phyloP scores from a whole-genome alignment of 352 stramenopile genomes.

The Aphanomyces stellatus region DNA sequence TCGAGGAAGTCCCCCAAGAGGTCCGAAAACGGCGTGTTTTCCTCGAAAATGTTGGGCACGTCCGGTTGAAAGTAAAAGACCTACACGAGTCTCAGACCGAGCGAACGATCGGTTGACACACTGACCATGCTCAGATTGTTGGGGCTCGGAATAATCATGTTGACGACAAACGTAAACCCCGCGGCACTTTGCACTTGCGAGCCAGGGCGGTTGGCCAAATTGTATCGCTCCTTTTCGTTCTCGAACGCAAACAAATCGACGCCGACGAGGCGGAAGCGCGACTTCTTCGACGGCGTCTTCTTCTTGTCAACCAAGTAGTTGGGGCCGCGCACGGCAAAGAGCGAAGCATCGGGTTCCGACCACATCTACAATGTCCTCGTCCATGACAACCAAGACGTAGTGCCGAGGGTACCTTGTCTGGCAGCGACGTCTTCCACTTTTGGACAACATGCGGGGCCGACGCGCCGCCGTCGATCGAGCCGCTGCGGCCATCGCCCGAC shows the following conservation, averaged over 20 bases:
- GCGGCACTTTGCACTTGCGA: slow-evolving; percentile 57
- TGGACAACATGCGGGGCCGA: slow-evolving; percentile 45
- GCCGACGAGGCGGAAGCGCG: slow-evolving; percentile 72
- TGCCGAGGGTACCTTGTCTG: slow-evolving; percentile 46
- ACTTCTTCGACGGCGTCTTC: slow-evolving; percentile 61
- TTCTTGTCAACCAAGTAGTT: slow-evolving; percentile 88
- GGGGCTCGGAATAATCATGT: slow-evolving; percentile 79
- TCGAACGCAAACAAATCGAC: slow-evolving; percentile 80
- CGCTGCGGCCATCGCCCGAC: slow-evolving; percentile 13
- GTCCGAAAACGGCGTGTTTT: slow-evolving; percentile 47
- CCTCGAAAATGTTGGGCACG: slow-evolving; percentile 76
- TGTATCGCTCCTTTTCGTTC: slow-evolving; percentile 54
- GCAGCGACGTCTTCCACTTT: slow-evolving; percentile 56
- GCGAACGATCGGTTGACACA: neutral
- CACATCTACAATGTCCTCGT: slow-evolving; percentile 69
- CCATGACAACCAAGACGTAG: too few relatives aligned
- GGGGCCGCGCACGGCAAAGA: slow-evolving; percentile 75
- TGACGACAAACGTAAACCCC: slow-evolving; percentile 86
- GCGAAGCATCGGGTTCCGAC: slow-evolving; percentile 66
- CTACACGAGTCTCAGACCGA: neutral
- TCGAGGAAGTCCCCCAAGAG: slow-evolving; percentile 46
- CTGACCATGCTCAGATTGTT: slow-evolving; percentile 64
- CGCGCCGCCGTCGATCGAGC: slow-evolving; percentile 3
- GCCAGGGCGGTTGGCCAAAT: slow-evolving; percentile 58
- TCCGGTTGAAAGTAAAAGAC: slow-evolving; percentile 80